Conservation (phyloP, 768 basidiomycete genomes). For the Postia placenta region DNA sequence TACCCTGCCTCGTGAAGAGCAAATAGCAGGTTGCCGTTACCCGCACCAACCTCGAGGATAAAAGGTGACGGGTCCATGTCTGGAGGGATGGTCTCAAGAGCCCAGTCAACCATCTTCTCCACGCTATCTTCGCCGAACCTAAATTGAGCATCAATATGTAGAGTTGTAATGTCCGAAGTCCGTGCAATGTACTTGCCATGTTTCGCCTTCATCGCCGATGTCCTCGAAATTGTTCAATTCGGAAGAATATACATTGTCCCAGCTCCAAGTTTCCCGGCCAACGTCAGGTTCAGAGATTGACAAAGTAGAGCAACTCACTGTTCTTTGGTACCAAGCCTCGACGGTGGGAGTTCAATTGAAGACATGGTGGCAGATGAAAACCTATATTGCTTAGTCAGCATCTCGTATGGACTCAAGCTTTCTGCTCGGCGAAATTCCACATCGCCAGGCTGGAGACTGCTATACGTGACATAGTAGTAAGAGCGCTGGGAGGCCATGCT, state of each 20-base stretch:
- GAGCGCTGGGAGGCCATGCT: no score
- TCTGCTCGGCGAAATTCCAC: no score
- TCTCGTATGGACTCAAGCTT: neutral
- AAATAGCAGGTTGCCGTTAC: constrained; percentile 74
- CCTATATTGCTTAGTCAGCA: constrained; percentile 22
- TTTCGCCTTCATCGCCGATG: constrained; percentile 78
- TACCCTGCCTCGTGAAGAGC: constrained; percentile 68
- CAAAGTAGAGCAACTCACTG: constrained; percentile 45
- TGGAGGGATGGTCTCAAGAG: constrained; percentile 45
- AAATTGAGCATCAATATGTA: constrained; percentile 1
- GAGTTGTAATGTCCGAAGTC: neutral
- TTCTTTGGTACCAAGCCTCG: constrained; percentile 72
- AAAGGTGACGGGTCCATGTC: constrained; percentile 31
- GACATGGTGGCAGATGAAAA: constrained; percentile 14
- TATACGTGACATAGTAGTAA: no score
- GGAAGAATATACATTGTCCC: constrained; percentile 70
- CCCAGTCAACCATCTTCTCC: constrained; percentile 79
- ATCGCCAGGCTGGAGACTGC: neutral
- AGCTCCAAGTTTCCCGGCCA: constrained; percentile 35
- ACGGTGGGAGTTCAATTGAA: constrained; percentile 49
- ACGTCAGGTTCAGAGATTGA: neutral
- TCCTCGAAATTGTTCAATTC: constrained; percentile 73
- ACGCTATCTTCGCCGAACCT: constrained; percentile 81
- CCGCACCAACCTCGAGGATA: constrained; percentile 73
- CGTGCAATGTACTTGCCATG: constrained; percentile 41